Evolutionary conservation across 768 basidiomycete species (phyloP).

Genomic region (Boletales sp.): DNA sequence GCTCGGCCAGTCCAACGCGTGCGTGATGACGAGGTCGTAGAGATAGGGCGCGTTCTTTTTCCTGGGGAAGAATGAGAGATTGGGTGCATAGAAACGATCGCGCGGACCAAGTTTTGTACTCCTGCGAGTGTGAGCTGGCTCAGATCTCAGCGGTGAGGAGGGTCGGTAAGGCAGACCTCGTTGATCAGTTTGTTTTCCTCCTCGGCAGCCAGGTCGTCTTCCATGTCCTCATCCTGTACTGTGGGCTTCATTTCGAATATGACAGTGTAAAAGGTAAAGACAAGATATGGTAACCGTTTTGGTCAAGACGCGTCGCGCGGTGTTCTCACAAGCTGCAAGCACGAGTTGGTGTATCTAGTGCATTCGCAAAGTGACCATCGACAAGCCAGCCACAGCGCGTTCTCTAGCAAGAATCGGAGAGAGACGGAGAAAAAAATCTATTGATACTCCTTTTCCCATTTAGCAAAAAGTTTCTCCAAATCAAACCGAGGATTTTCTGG

Average conservation of each 20-base stretch:
- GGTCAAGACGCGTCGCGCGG: slow-evolving; percentile 27
- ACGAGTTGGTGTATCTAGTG: slow-evolving; percentile 1
- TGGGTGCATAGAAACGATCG: slow-evolving; percentile 6
- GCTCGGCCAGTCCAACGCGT: slow-evolving; percentile 97
- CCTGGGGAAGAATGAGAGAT: slow-evolving; percentile 41
- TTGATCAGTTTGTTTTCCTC: slow-evolving; percentile 88
- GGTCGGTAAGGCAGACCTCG: slow-evolving; percentile 49
- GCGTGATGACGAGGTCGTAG: slow-evolving; percentile 96
- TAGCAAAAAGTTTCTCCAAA: slow-evolving; percentile 82
- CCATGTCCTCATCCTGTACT: slow-evolving; percentile 57
- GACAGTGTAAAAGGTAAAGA: not conserved
- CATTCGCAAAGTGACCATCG: slow-evolving; percentile 1
- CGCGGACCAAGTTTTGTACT: slow-evolving; percentile 81
- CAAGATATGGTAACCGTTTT: not conserved
- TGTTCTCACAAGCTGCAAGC: slow-evolving; percentile 1
- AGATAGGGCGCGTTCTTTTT: slow-evolving; percentile 98
- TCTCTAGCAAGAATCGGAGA: slow-evolving; percentile 27
- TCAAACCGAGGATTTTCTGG: slow-evolving; percentile 96
- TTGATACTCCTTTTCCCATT: slow-evolving; percentile 69
- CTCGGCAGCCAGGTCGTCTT: slow-evolving; percentile 78
- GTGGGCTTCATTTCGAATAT: slow-evolving; percentile 42
- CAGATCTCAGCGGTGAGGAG: slow-evolving; percentile 4
- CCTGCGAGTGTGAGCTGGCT: slow-evolving; percentile 39
- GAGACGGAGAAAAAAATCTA: slow-evolving; percentile 32
- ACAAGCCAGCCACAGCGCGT: slow-evolving; percentile 3